Base-by-base conservation (phyloP, 768 basidiomycete genomes). In the Trametes gibbosa region DNA sequence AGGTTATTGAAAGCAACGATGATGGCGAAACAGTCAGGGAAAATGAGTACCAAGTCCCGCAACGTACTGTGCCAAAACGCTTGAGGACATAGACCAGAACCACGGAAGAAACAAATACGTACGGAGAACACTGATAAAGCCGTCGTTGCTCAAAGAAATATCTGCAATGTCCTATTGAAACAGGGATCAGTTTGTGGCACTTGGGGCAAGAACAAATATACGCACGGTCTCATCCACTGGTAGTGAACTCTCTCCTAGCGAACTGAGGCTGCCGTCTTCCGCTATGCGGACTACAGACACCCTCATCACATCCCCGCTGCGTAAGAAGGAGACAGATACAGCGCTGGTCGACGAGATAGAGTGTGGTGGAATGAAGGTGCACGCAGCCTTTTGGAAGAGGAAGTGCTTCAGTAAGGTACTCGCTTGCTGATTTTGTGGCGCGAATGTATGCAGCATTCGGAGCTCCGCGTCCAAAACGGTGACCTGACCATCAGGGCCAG, bases 401-500 rank as follows among this genome's bases (percentile, higher is more conserved):
- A 47, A 70, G 63, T 69, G 71, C 69, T 46, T 64, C 51, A 32
- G 68, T 53, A 58, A 63, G 50, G 47, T 56, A 58, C 40, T 61
- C 21, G 47, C 21, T 49, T 50, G 45, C 9, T 61, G 48, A 5
- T 59, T 57, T 46, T 65, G 56, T 8, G 66, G 61, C 24, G 53
- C 55, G 54, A 27, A 47, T 16, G 67, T 51, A 48, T 64, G 59
- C 57, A 67, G 69, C 13, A 70, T 65, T 9, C 61, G 58, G 16
- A 76, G 68, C 25, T 68, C 72, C 3, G 51, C 50, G 52, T 73
- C 66, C 21, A 69, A 63, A 9, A 76, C 61, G n/a, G 68, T 70
- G 35, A 80, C 55, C 21, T 68, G 65, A 19, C 75, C 78, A 6
- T 59, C 62, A 25, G 68, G 54, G 21, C 73, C 74, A 7, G 78